Evolutionary conservation across 2,329 filamentous ascomycete genomes (phyloP).

Genomic region (Passalora sequoiae): DNA sequence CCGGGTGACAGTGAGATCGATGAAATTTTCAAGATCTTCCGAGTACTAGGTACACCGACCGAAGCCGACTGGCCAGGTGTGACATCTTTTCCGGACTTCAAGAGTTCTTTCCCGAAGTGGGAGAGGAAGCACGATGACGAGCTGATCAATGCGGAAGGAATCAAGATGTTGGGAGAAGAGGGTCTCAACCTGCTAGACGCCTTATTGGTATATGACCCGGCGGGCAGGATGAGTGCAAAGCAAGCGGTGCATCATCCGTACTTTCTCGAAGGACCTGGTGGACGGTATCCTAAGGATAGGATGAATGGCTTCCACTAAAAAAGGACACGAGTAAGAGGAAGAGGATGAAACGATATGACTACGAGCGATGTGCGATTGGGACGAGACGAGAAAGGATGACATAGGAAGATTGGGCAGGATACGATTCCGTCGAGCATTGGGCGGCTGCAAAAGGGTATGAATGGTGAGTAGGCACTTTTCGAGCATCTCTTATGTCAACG

Average conservation of each 20-base stretch:
- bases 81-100: slow-evolving; percentile 92
- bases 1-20: slow-evolving; percentile 90
- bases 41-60: slow-evolving; percentile 71
- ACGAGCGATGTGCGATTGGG: neutral
- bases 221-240: slow-evolving; percentile 82
- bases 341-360: neutral
- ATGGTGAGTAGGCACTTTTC: slow-evolving; percentile 3
- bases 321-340: neutral
- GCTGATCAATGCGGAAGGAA: slow-evolving; percentile 58
- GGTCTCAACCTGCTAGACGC: slow-evolving; percentile 64
- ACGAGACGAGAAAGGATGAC: neutral
- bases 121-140: slow-evolving; percentile 60
- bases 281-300: slow-evolving; percentile 2
- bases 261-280: slow-evolving; percentile 46
- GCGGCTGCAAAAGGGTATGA: neutral
- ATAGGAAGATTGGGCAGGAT: neutral
- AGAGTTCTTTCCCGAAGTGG: slow-evolving; percentile 89
- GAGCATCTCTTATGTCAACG: neutral
- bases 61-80: slow-evolving; percentile 84
- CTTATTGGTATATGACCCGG: slow-evolving; percentile 82
- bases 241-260: slow-evolving; percentile 80
- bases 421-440: neutral
- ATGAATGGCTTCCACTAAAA: slow-evolving; percentile 9
- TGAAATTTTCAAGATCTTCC: slow-evolving; percentile 92
- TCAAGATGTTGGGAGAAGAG: slow-evolving; percentile 57